Evolutionary conservation across 164 flowering plant species (phyloP).

Genomic region (Magnolia changhungtana): DNA sequence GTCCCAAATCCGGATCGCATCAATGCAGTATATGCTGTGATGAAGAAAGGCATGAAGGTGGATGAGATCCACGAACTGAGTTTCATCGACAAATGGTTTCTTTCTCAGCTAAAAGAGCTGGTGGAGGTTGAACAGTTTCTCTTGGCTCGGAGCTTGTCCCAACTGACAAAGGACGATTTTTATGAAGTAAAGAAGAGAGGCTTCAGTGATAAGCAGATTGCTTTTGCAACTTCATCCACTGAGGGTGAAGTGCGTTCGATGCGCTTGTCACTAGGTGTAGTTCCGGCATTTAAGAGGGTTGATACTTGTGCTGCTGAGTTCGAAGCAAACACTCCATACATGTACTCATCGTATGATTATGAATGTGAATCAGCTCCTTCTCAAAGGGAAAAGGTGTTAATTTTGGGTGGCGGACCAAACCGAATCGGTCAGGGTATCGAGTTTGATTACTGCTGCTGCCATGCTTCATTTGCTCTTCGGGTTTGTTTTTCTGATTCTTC

Average conservation of each 20-base stretch:
- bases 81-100: constrained; percentile 87
- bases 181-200: constrained; percentile 85
- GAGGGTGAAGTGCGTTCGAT: constrained; percentile 68
- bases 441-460: constrained; percentile 98
- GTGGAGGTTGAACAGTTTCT: constrained; percentile 83
- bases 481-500: constrained; percentile 32
- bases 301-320: constrained; percentile 99
- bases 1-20: constrained; percentile 93
- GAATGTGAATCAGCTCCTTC: constrained; percentile 95
- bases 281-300: constrained; percentile 83
- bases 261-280: constrained; percentile 71
- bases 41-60: constrained; percentile 92
- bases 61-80: constrained; percentile 80
- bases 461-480: constrained; percentile 95
- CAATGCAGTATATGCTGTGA: constrained; percentile 83
- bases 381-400: constrained; percentile 78
- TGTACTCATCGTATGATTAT: constrained; percentile 89
- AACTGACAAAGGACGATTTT: constrained; percentile 66
- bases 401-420: constrained; percentile 97
- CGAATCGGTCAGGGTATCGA: constrained; percentile 99
- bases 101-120: constrained; percentile 80
- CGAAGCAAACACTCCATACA: constrained; percentile 97
- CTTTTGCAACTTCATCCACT: constrained; percentile 73
- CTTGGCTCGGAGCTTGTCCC: constrained; percentile 41
- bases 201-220: constrained; percentile 93